Percentiles rank a stretch among this genome's conserved stretches.
Evolutionary conservation across 306 rosid genomes (phyloP).

Genomic region (Lathyrus tuberosus): DNA sequence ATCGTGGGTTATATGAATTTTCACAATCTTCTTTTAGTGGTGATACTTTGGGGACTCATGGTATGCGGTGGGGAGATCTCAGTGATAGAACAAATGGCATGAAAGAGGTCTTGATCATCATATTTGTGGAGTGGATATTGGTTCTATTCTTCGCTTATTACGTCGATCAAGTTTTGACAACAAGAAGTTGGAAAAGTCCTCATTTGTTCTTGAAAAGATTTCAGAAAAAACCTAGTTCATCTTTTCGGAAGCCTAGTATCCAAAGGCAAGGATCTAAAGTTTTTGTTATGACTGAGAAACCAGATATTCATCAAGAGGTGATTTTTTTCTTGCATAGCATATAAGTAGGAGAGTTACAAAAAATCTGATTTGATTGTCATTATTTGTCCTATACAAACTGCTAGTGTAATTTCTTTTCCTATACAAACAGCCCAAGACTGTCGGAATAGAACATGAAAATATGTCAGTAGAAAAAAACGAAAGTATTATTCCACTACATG

Average conservation of each 20-base stretch:
- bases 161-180: conserved; percentile 61
- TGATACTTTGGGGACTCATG: conserved; percentile 58
- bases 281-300: conserved; percentile 72
- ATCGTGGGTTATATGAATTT: conserved; percentile 80
- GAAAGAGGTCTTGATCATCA: conserved; percentile 65
- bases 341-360: background rate
- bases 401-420: too few species aligned
- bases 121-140: conserved; percentile 71
- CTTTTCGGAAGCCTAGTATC: conserved; percentile 60
- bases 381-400: too few species aligned
- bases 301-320: conserved; percentile 85
- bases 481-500: too few species aligned
- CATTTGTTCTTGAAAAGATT: conserved; percentile 57
- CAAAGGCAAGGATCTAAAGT: conserved; percentile 67
- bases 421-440: too few species aligned
- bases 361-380: too few species aligned
- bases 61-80: conserved; percentile 81
- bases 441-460: too few species aligned
- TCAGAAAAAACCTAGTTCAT: conserved; percentile 50
- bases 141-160: conserved; percentile 66
- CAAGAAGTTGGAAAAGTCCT: conserved; percentile 70
- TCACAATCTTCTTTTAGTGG: conserved; percentile 57
- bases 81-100: conserved; percentile 66
- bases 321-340: conserved; percentile 32
- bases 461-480: too few species aligned